Evolutionary conservation across 2,329 filamentous ascomycete genomes (phyloP), one percentile per base, ranked within the genome.

Genomic region (Xylaria sp.): DNA sequence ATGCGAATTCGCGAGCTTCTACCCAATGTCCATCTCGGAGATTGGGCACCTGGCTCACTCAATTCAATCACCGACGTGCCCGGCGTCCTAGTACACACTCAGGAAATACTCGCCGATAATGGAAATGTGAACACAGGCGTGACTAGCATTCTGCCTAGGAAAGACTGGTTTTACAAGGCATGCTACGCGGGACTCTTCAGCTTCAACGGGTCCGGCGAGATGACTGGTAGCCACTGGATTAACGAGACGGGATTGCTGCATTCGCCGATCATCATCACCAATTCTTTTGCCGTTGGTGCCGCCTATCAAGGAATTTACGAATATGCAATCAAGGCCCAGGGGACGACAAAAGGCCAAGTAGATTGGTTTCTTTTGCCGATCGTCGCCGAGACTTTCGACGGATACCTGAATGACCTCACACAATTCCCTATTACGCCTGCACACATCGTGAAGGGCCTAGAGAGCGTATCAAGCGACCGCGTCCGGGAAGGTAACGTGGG

Each of bases 141-240:
- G 12, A 87, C 85, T 1, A 81, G 82, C 46, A 84, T 87, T 62
- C 74, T 86, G 0, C 84, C 85, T 0, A 82, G 84, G 12, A 54
- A 72, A 4, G 76, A 83, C 56, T 86, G 84, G 84, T 80, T 80
- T 74, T 68, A 80, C 54, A 79, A 81, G 10, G 83, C 83, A 49
- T 83, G 81, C 63, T 83, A 86, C 56, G 82, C 84, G 3, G 83
- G 83, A n/a, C 74, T 86, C 57, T 90, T 90, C 78, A 83, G 85
- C 69, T 90, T 91, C 81, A 91, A 91, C 72, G 89, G 89, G 64
- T 86, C 85, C 55, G 89, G 89, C 51, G 88, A 90, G 77, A 81
- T 90, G 80, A 90, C 89, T 0, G 88, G 88, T 2, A 82, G 81
- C 10, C 86, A 90, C 73, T 89, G 87, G 85, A 86, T 91, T 68